phyloP scores from a whole-genome alignment of 148 eudicot genomes.

The Heliamphora exappendiculata region DNA sequence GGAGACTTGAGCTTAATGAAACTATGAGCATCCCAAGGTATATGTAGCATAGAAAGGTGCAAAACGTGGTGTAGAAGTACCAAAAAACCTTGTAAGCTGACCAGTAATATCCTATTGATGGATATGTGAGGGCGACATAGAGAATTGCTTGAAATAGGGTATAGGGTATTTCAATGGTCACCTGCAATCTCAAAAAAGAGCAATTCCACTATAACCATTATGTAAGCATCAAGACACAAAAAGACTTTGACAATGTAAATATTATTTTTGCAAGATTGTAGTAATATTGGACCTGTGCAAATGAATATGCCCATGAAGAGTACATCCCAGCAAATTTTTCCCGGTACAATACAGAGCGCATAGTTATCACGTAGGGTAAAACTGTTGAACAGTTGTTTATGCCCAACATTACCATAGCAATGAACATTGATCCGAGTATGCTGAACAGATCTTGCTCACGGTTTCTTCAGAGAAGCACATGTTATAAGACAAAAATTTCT shows the following conservation, averaged over 20 bases:
- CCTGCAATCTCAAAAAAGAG: conserved; percentile 16
- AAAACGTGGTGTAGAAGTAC: conserved; percentile 21
- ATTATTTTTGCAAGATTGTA: background rate
- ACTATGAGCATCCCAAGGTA: conserved; percentile 33
- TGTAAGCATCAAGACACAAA: background rate
- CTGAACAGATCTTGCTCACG: conserved; percentile 28
- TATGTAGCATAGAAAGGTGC: conserved; percentile 13
- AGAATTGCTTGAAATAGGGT: conserved; percentile 21
- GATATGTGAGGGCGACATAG: conserved; percentile 25
- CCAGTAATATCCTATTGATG: conserved; percentile 31
- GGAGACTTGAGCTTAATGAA: conserved; percentile 25
- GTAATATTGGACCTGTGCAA: conserved; percentile 35
- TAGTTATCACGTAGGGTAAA: conserved; percentile 27
- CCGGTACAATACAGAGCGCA: conserved; percentile 36
- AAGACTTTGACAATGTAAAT: background rate
- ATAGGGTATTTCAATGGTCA: conserved; percentile 34
- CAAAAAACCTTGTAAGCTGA: conserved; percentile 22
- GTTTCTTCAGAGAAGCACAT: conserved; percentile 9
- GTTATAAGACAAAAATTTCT: background rate
- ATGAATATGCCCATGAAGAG: conserved; percentile 36
- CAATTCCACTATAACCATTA: background rate
- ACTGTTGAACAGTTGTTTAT: conserved; percentile 30
- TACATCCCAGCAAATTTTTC: conserved; percentile 36
- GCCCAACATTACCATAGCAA: conserved; percentile 29
- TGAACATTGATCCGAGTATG: conserved; percentile 32